Evolutionary conservation across 1,284 basidiomycete species (phyloP), one percentile per base, ranked within the genome.

Genomic region (Psilocybe mexicana): DNA sequence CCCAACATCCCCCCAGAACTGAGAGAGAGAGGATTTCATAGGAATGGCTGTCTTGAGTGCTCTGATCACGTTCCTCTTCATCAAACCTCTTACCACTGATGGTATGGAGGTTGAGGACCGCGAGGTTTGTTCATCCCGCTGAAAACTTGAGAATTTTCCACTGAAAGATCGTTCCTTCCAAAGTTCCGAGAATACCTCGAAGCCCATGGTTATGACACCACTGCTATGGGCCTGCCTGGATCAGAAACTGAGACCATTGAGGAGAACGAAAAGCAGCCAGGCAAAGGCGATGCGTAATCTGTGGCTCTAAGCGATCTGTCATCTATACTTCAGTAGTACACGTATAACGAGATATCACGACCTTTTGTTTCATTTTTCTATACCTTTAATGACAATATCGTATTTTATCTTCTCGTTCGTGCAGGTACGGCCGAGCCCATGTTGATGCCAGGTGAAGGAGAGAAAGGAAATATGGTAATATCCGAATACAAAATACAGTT

Each of bases 141-240:
- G 18, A 4, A 40, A n/a, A n/a, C 26, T 33, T 14, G 43, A 26
- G 7, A 23, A 18, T 25, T 26, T 12, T 1, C 7, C 40, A 40
- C 48, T 52, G 24, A 56, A 33, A 10, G 14, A 3, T 26, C 12
- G 7, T 28, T 18, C 46, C 26, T 2, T 30, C 25, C 12, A 40
- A 11, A 89, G 82, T 95, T 94, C 84, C 89, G 91, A 59, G 81
- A 80, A 64, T 94, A 94, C 69, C 81, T 95, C 54, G 86, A 86
- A 65, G 79, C 73, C 8, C 71, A 93, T 67, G 92, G 92, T 4
- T 94, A 84, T 67, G 92, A 94, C 68, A 87, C 86, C 42, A 78
- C 81, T 7, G 76, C 72, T 50, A 88, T 92, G 87, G 90, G 91
- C 51, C 67, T 81, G 11, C 65, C 49, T 8, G 69, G 65, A 38